Base-by-base conservation (phyloP, 163 green algal species). In the Volvox carteri region DNA sequence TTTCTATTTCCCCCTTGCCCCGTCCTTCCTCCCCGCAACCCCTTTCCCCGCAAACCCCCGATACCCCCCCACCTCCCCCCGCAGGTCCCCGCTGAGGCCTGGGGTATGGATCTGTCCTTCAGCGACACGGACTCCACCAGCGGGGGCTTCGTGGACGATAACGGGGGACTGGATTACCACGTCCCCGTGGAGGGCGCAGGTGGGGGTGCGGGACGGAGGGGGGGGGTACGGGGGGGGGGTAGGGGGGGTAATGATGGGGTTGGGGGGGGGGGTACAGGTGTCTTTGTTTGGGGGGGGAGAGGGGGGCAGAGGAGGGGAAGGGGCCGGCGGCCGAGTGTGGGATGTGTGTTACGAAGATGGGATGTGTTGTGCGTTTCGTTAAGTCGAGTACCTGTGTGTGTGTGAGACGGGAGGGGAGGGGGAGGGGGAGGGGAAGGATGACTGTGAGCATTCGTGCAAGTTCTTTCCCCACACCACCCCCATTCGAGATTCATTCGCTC, bases 101-200 rank as follows among this genome's bases (percentile, higher is more conserved):
- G 96, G 91, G 93, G 94, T 54, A 84, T 98, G 80, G 97, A 99
- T 89, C 94, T 98, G 75, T 95, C 98, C 48, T 99, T 99, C 90
- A 91, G 75, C 42, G 95, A 98, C 92, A 92, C 44, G 9, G 90
- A 48, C 4, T 90, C 93, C 60, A 79, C 91, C 12, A 46, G 30
- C 67, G 89, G 68, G 4, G 94, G 93, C 2, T 95, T 95, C 78
- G 96, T 95, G 86, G 97, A 99, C 93, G 98, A 97, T 94, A 97
- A 96, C 79, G 90, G 92, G n/a, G 97, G 97, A 4, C 90, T 98
- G 46, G 97, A 99, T 86, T 99, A 98, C 91, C 96, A 99, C 90
- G 72, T 99, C 1, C 91, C 95, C 0, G 91, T 99, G 0, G 75
- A 91, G 56, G 76, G 78, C 2, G 19, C 65, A 28, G 65, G 84